Base-by-base conservation (phyloP, 805 yeast genomes). In the Ogataea degrootiae region DNA sequence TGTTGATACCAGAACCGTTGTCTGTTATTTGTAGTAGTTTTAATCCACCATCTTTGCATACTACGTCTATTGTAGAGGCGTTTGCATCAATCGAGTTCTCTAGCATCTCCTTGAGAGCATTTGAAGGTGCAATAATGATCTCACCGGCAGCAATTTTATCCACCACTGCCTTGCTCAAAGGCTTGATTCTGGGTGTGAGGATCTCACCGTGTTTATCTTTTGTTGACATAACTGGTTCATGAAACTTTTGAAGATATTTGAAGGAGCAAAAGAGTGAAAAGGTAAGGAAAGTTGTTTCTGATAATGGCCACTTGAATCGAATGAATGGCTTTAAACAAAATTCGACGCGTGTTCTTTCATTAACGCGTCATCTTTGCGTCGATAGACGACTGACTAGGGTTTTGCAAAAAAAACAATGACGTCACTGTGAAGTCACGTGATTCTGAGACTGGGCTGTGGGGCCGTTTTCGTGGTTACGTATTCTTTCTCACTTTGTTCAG, bases 61-160 rank as follows among this genome's bases (percentile, higher is more conserved):
- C 58, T 1, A 94, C 78, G 39, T 92, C 97, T 14, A 94, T 78
- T 42, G 75, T 63, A 0, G 91, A 74, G 12, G 96, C 71, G 0
- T 76, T 73, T 0, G 99, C 97, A 63, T 94, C 99, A 12, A 94
- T 80, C 6, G 96, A 79, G 70, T 94, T 94, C 68, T 94, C 99
- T 50, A 94, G 69, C 70, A 94, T 71, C 64, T 94, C 99, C 62
- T 94, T 94, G 38, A 94, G 69, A 0, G 99, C 99, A 63, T 92
- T 94, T 5, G 92, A 86, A 0, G 99, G 98, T 5, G 91, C 92
- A 26, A 91, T 77, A 48, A 94, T 87, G 67, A 94, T 88, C 68
- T 94, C 98, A 0, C 99, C 99, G 1, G 99, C 99, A 0, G 99
- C 99, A 26, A 94, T 94, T 51, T 84, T 79, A 63, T 90, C 91